Evolutionary conservation across 352 stramenopile species (phyloP).

Genomic region (Pythium scleroteichum): DNA sequence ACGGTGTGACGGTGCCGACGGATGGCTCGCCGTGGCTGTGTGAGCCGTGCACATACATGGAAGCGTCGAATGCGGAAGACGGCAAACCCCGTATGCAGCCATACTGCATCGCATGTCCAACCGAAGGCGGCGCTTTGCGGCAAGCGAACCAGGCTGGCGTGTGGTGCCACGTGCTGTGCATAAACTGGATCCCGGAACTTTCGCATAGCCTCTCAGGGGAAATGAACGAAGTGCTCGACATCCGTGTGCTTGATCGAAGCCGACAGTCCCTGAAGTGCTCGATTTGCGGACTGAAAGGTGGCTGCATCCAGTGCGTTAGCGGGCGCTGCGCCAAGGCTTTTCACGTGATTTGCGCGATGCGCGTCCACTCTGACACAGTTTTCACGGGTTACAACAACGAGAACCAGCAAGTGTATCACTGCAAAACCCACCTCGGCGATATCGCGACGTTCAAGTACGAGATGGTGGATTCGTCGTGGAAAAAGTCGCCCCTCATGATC

Average conservation of each 20-base stretch:
- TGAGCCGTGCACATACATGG: slow-evolving; percentile 56
- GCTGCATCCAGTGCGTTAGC: slow-evolving; percentile 88
- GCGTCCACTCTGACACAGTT: slow-evolving; percentile 59
- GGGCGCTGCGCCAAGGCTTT: slow-evolving; percentile 81
- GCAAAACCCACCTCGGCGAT: slow-evolving; percentile 71
- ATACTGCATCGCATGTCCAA: slow-evolving; percentile 68
- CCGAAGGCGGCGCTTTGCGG: slow-evolving; percentile 71
- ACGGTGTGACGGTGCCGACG: slow-evolving; percentile 50
- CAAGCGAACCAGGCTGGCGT: slow-evolving; percentile 54
- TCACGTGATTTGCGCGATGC: slow-evolving; percentile 82
- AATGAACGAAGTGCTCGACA: slow-evolving; percentile 66
- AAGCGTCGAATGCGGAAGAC: slow-evolving; percentile 1
- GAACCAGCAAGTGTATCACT: slow-evolving; percentile 85
- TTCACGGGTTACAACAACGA: slow-evolving; percentile 84
- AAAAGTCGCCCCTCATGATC: slow-evolving; percentile 27
- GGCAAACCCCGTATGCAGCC: slow-evolving; percentile 29
- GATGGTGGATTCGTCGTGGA: slow-evolving; percentile 71
- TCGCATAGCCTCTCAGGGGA: slow-evolving; percentile 59
- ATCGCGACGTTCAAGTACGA: slow-evolving; percentile 59
- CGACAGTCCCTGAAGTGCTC: slow-evolving; percentile 74
- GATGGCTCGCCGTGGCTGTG: slow-evolving; percentile 60
- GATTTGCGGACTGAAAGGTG: slow-evolving; percentile 78
- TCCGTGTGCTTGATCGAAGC: slow-evolving; percentile 62
- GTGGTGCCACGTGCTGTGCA: slow-evolving; percentile 84
- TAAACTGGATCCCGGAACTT: slow-evolving; percentile 89